Evolutionary conservation across 202 grass and related monocot species (phyloP), one percentile per base, ranked within the genome.

Genomic region (Schoenoplectus tabernaemontani): DNA sequence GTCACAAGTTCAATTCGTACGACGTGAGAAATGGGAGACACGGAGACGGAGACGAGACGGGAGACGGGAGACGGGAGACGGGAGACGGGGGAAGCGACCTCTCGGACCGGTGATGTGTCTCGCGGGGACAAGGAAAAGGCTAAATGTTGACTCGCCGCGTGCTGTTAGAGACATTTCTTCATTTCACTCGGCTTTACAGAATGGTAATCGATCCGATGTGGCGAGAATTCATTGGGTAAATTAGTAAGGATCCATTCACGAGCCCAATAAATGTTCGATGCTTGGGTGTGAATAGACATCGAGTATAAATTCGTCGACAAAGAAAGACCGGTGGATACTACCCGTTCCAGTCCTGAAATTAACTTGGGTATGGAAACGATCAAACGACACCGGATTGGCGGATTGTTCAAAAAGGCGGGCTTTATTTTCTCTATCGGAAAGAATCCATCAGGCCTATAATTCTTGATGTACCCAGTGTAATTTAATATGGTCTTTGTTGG

Each of bases 21-120:
- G 54, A 53, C 26, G 56, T 24, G 56, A 78, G 59, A 48, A 47
- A 80, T 80, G 78, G 78, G 39, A 9, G 59, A 44, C 38, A 78
- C 56, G 17, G 48, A 56, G 41, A 71, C 36, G 17, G 50, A 54
- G 50, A 54, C 4, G n/a, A n/a, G n/a, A n/a, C n/a, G n/a, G n/a
- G n/a, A n/a, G n/a, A n/a, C n/a, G n/a, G n/a, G n/a, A n/a, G n/a
- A n/a, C n/a, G n/a, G n/a, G n/a, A n/a, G n/a, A n/a, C n/a, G n/a
- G n/a, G 64, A 73, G 20, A 78, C 74, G n/a, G 78, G 78, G 5
- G 78, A 80, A 65, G 58, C 26, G 78, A 80, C 77, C 59, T 61
- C 39, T 30, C 57, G 19, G 53, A 63, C 39, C 57, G 37, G 58
- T 79, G 22, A 37, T 5, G 37, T 79, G 77, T 79, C 77, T 79